Conservation (phyloP, 768 basidiomycete genomes). For the Vararia minispora region DNA sequence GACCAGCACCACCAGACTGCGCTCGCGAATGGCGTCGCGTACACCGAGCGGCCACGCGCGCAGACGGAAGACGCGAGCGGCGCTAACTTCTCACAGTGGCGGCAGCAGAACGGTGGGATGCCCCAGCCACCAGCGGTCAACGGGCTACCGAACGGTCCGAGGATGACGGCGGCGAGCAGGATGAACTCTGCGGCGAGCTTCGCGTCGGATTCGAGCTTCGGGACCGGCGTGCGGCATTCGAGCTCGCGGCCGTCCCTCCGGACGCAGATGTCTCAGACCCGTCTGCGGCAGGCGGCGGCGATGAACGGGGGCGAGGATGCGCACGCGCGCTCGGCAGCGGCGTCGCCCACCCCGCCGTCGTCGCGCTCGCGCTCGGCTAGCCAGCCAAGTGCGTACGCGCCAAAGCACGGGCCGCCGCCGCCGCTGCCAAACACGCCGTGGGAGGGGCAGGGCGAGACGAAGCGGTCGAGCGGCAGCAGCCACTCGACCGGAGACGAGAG, state of each 20-base stretch:
- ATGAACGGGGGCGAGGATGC: too few relatives aligned
- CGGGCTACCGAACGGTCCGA: constrained; percentile 12
- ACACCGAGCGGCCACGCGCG: constrained; percentile 18
- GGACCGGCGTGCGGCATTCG: neutral
- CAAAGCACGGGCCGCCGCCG: constrained; percentile 42
- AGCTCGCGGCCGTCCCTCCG: constrained; percentile 8
- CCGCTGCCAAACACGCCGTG: constrained; percentile 38
- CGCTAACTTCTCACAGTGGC: constrained; percentile 12
- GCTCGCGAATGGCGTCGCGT: constrained; percentile 31
- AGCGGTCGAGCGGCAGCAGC: constrained; percentile 79
- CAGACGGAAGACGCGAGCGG: constrained; percentile 14
- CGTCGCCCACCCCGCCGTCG: constrained; percentile 13
- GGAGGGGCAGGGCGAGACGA: constrained; percentile 35
- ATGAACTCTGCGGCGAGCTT: constrained; percentile 10
- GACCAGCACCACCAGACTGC: constrained; percentile 8
- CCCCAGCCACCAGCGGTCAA: neutral
- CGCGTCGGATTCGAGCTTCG: constrained; percentile 8
- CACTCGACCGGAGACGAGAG: constrained; percentile 75
- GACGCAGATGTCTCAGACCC: constrained; percentile 9
- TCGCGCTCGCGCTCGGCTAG: constrained; percentile 65
- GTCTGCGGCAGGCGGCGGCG: constrained; percentile 9
- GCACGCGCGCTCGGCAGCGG: constrained; percentile 3
- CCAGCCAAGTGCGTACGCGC: constrained; percentile 62
- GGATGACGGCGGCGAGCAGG: constrained; percentile 3
- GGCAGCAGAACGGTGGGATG: constrained; percentile 8